Evolutionary conservation across 140 eudicot species (phyloP).

Genomic region (Cichorium intybus): DNA sequence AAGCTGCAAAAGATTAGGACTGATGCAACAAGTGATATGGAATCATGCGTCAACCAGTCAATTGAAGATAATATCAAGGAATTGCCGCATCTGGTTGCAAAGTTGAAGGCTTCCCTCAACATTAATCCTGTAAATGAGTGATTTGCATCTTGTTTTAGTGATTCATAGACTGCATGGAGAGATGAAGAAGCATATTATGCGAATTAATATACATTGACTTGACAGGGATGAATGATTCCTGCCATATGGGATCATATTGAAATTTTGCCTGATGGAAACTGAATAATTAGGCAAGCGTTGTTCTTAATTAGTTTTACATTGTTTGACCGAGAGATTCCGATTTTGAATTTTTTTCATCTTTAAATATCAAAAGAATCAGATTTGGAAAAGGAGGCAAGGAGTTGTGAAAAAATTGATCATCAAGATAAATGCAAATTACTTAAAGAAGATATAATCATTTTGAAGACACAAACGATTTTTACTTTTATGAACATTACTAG

Average conservation of each 20-base stretch:
- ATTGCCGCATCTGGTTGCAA: slow-evolving; percentile 73
- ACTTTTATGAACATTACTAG: too few relatives aligned
- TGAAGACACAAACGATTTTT: too few relatives aligned
- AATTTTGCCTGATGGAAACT: background rate
- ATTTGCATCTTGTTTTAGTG: slow-evolving; percentile 2
- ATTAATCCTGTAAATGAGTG: slow-evolving; percentile 33
- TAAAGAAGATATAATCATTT: too few relatives aligned
- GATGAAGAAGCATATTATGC: slow-evolving; percentile 7
- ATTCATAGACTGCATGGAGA: background rate
- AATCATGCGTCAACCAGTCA: slow-evolving; percentile 77
- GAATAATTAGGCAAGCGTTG: slow-evolving; percentile 3
- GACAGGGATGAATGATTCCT: background rate
- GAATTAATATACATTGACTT: background rate
- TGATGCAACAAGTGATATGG: slow-evolving; percentile 60
- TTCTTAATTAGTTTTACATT: background rate
- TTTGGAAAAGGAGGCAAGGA: too few relatives aligned
- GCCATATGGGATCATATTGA: background rate
- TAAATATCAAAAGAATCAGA: too few relatives aligned
- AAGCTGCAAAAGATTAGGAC: slow-evolving; percentile 55
- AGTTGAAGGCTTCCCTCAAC: slow-evolving; percentile 57
- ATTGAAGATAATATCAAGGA: slow-evolving; percentile 62
- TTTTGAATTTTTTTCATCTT: too few relatives aligned
- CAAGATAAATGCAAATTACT: too few relatives aligned
- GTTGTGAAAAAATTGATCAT: too few relatives aligned
- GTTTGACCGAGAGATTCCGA: too few relatives aligned